Conservation (phyloP, 129 eudicot genomes). For the Oenanthe sinensis region DNA sequence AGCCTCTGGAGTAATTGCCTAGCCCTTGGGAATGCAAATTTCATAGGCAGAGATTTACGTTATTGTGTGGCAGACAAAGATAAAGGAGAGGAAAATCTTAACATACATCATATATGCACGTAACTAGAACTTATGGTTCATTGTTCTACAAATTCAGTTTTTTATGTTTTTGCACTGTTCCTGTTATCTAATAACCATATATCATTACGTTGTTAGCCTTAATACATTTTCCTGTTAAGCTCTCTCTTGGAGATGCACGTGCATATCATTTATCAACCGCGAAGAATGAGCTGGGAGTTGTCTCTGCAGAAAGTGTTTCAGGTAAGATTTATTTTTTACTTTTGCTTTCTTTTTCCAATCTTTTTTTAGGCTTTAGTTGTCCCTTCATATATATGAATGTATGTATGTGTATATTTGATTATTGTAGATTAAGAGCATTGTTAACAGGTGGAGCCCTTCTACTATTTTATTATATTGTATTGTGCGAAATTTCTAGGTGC, state of each 20-base stretch:
- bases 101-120: not conserved
- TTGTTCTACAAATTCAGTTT: not conserved
- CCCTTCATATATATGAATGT: not conserved
- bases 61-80: not conserved
- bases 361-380: not conserved
- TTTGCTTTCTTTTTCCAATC: not conserved
- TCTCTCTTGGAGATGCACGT: conserved; percentile 96
- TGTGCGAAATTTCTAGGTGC: conserved; percentile 31
- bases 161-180: not conserved
- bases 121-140: not conserved
- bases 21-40: not conserved
- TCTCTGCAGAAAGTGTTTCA: conserved; percentile 91
- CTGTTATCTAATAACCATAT: not conserved
- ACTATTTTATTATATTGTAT: not conserved
- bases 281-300: conserved; percentile 90
- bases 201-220: conserved; percentile 28
- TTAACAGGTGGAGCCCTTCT: not conserved
- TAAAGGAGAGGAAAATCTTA: not conserved
- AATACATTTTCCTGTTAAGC: conserved; percentile 31
- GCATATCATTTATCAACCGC: conserved; percentile 96
- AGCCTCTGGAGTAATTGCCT: not conserved
- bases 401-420: too few relatives aligned
- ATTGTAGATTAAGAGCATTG: too few relatives aligned
- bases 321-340: conserved; percentile 29
- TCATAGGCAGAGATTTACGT: not conserved